phyloP scores from a whole-genome alignment of 1,284 basidiomycete species.

The Ganoderma sinense region DNA sequence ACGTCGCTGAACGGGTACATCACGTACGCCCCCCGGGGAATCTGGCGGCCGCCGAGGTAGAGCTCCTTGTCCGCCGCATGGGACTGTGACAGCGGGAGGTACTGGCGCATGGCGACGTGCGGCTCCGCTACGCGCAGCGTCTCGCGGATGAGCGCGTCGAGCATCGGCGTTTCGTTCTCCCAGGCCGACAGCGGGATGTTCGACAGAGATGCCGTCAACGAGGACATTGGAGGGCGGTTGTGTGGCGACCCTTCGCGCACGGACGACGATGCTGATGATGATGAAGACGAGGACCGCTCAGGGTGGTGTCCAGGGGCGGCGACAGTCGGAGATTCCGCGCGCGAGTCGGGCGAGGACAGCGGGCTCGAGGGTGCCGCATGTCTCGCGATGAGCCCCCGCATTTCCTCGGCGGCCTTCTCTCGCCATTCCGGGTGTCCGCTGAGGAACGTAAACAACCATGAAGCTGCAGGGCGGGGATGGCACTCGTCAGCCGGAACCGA shows the following conservation, averaged over 20 bases:
- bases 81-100: conserved; percentile 58
- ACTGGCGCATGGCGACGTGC: conserved; percentile 79
- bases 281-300: neutral
- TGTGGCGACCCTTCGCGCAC: neutral
- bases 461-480: conserved; percentile 47
- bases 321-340: conserved; percentile 25
- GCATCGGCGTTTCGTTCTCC: conserved; percentile 70
- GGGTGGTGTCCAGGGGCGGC: conserved; percentile 3
- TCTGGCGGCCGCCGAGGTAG: conserved; percentile 62
- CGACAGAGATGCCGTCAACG: conserved; percentile 58
- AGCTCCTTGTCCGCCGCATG: conserved; percentile 10
- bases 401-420: conserved; percentile 59
- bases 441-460: conserved; percentile 75
- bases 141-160: conserved; percentile 76
- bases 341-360: conserved; percentile 10
- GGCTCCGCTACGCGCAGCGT: conserved; percentile 79
- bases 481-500: conserved; percentile 14
- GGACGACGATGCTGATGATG: neutral
- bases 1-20: conserved; percentile 81
- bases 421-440: conserved; percentile 71
- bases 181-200: conserved; percentile 70
- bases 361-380: conserved; percentile 54
- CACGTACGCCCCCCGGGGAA: conserved; percentile 75
- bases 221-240: conserved; percentile 29
- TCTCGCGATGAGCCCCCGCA: conserved; percentile 54